These are phyloP conservation scores for Clarireedia sp. DNA, from an alignment of 2,329 filamentous ascomycete species.

Conservation along the genomic window DNA sequence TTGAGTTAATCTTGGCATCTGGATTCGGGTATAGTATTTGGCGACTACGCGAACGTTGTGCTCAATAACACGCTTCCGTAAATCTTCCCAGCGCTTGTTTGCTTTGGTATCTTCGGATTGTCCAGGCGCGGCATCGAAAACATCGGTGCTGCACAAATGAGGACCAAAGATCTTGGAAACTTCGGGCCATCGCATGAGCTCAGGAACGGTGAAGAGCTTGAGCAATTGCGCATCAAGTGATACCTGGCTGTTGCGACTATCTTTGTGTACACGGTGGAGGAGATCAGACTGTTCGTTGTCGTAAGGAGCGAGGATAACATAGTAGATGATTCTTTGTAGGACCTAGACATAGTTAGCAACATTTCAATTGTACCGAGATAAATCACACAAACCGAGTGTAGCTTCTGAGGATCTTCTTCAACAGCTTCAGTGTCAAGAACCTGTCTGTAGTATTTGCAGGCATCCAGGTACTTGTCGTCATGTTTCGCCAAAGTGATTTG, in stretches of 20 bases:
- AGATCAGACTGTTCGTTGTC: conserved; percentile 99
- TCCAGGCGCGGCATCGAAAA: conserved; percentile 65
- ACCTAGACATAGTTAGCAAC: conserved; percentile 45
- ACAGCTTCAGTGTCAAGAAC: conserved; percentile 94
- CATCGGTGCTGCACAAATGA: conserved; percentile 80
- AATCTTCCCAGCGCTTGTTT: conserved; percentile 79
- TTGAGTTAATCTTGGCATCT: conserved; percentile 81
- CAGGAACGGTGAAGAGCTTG: conserved; percentile 88
- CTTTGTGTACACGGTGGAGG: conserved; percentile 83
- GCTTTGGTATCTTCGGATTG: conserved; percentile 71
- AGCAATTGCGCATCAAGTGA: conserved; percentile 76
- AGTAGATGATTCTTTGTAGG: conserved; percentile 93
- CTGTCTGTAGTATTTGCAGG: conserved; percentile 96
- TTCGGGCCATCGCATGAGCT: conserved; percentile 97
- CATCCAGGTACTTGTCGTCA: conserved; percentile 93
- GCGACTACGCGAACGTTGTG: conserved; percentile 97
- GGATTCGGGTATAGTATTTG: conserved; percentile 97
- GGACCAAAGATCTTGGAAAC: conserved; percentile 83
- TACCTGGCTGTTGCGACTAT: conserved; percentile 72
- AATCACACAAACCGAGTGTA: conserved; percentile 61
- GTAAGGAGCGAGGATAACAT: conserved; percentile 89
- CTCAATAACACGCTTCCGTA: conserved; percentile 97
- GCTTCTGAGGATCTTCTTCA: conserved; percentile 77
- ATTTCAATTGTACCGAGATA: neutral
- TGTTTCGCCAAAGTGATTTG: conserved; percentile 95